phyloP scores from a whole-genome alignment of 306 rosid species.

The Gleditsia sinensis region DNA sequence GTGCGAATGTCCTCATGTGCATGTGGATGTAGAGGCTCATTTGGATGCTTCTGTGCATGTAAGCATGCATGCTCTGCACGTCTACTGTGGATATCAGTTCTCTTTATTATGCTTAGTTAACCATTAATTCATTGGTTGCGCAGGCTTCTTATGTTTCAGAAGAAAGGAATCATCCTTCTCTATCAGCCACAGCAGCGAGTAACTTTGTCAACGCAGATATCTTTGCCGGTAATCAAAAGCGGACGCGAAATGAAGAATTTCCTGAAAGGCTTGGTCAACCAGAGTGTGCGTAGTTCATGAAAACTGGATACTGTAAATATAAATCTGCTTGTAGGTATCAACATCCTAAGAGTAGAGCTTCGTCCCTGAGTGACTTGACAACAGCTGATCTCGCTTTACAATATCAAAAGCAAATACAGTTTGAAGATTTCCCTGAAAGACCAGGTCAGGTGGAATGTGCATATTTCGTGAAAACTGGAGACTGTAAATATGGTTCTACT shows the following conservation, averaged over 20 bases:
- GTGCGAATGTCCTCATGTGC: background rate
- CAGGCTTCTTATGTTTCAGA: background rate
- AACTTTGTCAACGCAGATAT: background rate
- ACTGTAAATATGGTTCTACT: background rate
- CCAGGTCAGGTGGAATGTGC: background rate
- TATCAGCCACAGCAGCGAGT: background rate
- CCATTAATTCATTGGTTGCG: background rate
- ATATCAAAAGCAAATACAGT: background rate
- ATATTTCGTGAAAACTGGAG: background rate
- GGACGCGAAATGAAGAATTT: background rate
- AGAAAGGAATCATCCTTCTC: background rate
- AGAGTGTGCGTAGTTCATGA: background rate
- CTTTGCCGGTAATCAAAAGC: background rate
- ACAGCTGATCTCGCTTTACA: background rate
- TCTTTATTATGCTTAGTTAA: background rate
- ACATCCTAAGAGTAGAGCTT: conserved; percentile 2
- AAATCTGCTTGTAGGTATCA: background rate
- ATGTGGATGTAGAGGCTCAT: background rate
- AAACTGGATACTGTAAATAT: conserved; percentile 5
- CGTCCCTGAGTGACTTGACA: background rate
- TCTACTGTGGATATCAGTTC: background rate
- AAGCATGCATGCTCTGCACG: background rate
- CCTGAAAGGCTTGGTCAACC: background rate
- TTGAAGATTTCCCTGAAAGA: background rate
- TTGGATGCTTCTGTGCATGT: background rate